Base-by-base conservation (phyloP, 1,284 basidiomycete species). In the Ustilago tritici region DNA sequence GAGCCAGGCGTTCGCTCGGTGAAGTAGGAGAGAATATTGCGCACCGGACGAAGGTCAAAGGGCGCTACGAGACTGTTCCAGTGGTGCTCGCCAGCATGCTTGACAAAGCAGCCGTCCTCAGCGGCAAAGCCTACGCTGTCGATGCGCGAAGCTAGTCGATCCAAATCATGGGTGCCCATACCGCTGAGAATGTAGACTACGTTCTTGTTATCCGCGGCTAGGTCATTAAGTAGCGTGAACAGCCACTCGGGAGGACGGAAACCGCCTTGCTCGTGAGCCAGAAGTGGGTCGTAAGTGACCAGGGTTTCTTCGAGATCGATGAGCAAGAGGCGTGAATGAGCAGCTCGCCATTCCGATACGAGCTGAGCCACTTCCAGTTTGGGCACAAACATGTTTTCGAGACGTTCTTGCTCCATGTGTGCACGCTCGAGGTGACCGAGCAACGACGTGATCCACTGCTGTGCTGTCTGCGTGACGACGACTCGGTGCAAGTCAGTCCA, bases 401-500 rank as follows among this genome's bases (percentile, higher is more conserved):
- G 64, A 40, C 69, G 70, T 64, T 81, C 84, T 69, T 84, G 83
- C 62, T 78, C 81, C 40, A 79, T 56, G 61, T 84, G 82, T n/a
- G 78, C 83, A 23, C 84, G 79, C 57, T 82, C 83, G 46, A 84
- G 76, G 52, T 81, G 81, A 32, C 76, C 77, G 63, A 95, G 90
- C 89, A 95, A 93, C 4, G 91, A 90, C 0, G 90, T 92, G 60
- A 93, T 92, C 87, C 95, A 95, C 2, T 92, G 89, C 83, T 95
- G 93, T 0, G 93, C 92, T 1, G 92, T 93, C 84, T 95, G 94
- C 0, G 92, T 92, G n/a, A 91, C 90, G 57, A 95, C 94, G 76
- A 94, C 93, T 69, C 90, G 91, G 84, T 95, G 92, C 0, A 95
- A 88, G 76, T 95, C 93, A 88, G 92, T 91, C 93, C 94, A 95